A percentile compares a stretch with the other conserved stretches of the same genome.
Conservation (phyloP, 805 yeast genomes). For the Candida taoyuanica region DNA sequence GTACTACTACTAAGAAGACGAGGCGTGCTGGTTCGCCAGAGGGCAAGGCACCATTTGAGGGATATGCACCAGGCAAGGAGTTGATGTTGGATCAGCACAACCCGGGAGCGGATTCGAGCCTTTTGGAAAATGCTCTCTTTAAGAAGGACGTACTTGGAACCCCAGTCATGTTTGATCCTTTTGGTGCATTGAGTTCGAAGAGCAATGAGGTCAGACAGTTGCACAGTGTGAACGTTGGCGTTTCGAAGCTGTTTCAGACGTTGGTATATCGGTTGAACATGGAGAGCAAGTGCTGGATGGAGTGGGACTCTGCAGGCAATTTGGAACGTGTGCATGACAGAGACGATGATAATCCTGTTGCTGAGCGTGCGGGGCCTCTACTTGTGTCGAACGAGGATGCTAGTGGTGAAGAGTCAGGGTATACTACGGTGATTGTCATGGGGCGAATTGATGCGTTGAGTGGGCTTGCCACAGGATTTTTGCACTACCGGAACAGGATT, state of each 20-base stretch:
- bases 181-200: background rate
- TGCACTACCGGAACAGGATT: conserved; percentile 9
- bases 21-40: no score
- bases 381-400: background rate
- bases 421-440: background rate
- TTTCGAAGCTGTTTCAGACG: background rate
- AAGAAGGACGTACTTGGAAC: background rate
- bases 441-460: conserved; percentile 10
- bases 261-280: background rate
- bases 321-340: conserved; percentile 12
- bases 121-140: background rate
- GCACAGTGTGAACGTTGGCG: conserved; percentile 3
- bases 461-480: conserved; percentile 14
- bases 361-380: conserved; percentile 1
- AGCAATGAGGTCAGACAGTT: background rate
- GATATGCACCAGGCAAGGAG: no score
- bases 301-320: conserved; percentile 21
- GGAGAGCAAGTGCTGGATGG: background rate
- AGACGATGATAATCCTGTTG: background rate
- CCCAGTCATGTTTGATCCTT: background rate
- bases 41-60: no score
- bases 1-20: no score
- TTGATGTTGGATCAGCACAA: no score
- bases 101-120: no score
- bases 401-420: no score